Base-by-base conservation (phyloP, 2,329 filamentous ascomycete species). In the Aspergillus novoparasiticus region DNA sequence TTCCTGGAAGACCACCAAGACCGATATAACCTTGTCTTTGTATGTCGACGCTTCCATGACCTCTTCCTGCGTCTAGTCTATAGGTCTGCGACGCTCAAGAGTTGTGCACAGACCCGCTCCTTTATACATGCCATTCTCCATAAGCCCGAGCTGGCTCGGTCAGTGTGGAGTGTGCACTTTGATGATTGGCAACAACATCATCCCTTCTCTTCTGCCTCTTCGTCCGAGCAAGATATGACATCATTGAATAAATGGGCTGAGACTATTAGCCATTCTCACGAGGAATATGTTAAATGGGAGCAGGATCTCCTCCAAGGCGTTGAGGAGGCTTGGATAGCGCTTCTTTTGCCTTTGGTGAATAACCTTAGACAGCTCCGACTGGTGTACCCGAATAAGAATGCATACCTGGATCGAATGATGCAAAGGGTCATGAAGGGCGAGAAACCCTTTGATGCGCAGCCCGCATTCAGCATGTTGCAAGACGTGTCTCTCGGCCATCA, bases 11-110 rank as follows among this genome's bases (percentile, higher is more conserved):
- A 65, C n/a, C 69, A 68, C 23, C 23, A 48, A 50, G 72, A 75
- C 23, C 66, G 73, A 21, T 71, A 69, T 55, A 72, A 70, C 32
- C 66, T 74, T 12, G 53, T 72, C 14, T 70, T 73, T 46, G 69
- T 71, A 11, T 74, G 65, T 21, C 66, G 41, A 19, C 69, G 66
- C 19, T 75, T 75, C 14, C 67, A 74, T 23, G 64, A 69, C 14
- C 55, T 75, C n/a, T 74, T 73, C n/a, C 64, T 71, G 9, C 63
- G 66, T 2, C 46, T 72, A 0, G 58, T 74, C 6, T 75, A 74
- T 59, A 65, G 64, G 23, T 57, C 41, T 2, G 72, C 64, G 0
- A 48, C 59, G 0, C 54, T 75, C 16, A 64, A 67, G 45, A 61
- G 59, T 36, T 69, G 69, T 59, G 48, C 32, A 12, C 63, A 70